Evolutionary conservation across 306 rosid species (phyloP).

Genomic region (Prunus salicina): DNA sequence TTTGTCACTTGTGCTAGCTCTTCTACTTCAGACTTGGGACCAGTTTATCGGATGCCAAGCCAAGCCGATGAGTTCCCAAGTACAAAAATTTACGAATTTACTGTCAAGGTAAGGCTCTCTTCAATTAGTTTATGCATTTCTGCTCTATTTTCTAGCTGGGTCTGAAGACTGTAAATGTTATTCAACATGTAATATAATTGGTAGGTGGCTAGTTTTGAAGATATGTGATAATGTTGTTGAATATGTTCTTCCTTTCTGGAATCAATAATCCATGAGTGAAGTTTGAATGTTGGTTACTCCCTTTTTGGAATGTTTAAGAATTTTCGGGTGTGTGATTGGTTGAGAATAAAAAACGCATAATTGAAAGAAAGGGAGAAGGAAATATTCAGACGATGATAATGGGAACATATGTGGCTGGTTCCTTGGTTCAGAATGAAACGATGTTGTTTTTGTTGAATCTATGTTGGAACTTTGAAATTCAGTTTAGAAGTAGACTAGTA

Average conservation of each 20-base stretch:
- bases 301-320: background rate
- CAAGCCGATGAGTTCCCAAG: conserved; percentile 31
- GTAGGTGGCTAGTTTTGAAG: conserved; percentile 1
- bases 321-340: background rate
- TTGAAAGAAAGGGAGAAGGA: background rate
- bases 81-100: conserved; percentile 37
- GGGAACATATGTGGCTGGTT: background rate
- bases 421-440: background rate
- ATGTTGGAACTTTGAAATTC: background rate
- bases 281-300: background rate
- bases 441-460: background rate
- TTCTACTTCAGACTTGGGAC: background rate
- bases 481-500: background rate
- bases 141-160: background rate
- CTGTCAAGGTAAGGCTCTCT: conserved; percentile 45
- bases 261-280: background rate
- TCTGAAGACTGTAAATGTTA: background rate
- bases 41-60: conserved; percentile 23
- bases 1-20: background rate
- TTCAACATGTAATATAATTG: background rate
- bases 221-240: background rate
- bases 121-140: background rate
- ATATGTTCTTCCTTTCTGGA: background rate
- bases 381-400: background rate
- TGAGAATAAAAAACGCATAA: background rate